Base-by-base conservation (phyloP, 306 rosid species). In the Dryas octopetala region DNA sequence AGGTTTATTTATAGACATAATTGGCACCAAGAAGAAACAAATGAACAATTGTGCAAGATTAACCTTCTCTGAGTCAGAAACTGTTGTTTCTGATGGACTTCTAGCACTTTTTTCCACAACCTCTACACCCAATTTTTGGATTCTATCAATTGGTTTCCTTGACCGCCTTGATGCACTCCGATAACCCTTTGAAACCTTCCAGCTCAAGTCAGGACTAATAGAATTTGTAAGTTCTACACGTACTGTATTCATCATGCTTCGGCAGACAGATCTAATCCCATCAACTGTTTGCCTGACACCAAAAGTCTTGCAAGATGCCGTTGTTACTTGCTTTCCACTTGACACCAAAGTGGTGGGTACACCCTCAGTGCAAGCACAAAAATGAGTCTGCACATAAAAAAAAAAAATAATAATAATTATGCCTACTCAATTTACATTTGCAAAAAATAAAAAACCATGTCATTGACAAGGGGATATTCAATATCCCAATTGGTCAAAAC, bases 11-110 rank as follows among this genome's bases (percentile, higher is more conserved):
- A 38, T 5, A 46, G 48, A 0, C 45, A 13, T 11, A 5, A 70
- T 19, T 57, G 45, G 50, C 19, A 28, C 4, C 2, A 17, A 10
- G 1, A 45, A 26, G 7, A 6, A 50, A 65, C 5, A 50, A 19
- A 65, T 8, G 54, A 65, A 55, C 28, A 65, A 17, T 8, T 12
- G 54, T 32, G 3, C 11, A 52, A 23, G 4, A 78, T 1, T 44
- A 48, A 82, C 86, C 86, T 78, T 78, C 59, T 82, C 86, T 40
- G 86, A 78, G 50, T 82, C 86, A 75, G 86, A 78, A 57, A 78
- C 86, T 10, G 68, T 54, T n/a, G 86, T 47, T 19, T 82, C 86
- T 46, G 66, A 54, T 40, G 76, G 11, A 32, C 65, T 76, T 66
- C 23, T 78, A 53, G 68, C 14, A 12, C 48, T 72, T 67, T 63